Evolutionary conservation across 331 rosid genomes (phyloP).

Genomic region (Malus hybrid): DNA sequence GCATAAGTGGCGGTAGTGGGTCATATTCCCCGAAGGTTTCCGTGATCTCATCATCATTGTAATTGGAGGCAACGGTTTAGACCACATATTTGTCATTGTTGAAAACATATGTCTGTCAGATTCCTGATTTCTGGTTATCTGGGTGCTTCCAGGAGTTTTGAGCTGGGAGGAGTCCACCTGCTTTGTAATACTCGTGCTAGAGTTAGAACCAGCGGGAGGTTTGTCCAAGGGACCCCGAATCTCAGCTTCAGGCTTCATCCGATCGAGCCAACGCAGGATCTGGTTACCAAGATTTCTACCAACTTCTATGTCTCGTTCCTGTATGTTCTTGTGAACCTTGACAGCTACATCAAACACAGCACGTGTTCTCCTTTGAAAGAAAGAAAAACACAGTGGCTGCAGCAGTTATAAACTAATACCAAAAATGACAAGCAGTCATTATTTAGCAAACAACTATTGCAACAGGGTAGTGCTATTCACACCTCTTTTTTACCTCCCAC

Average conservation of each 20-base stretch:
- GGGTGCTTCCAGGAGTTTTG: conserved; percentile 35
- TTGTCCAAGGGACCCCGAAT: conserved; percentile 40
- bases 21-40: conserved; percentile 44
- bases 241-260: conserved; percentile 76
- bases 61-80: conserved; percentile 43
- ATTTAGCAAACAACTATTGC: not conserved
- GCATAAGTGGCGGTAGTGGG: conserved; percentile 47
- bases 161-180: conserved; percentile 21
- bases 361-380: conserved; percentile 55
- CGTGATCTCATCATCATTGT: conserved; percentile 49
- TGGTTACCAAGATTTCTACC: conserved; percentile 79
- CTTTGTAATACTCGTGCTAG: conserved; percentile 27
- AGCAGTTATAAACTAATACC: not conserved
- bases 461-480: too few species aligned
- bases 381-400: not conserved
- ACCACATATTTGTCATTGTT: conserved; percentile 23
- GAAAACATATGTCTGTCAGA: conserved; percentile 58
- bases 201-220: conserved; percentile 14
- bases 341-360: conserved; percentile 62
- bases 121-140: conserved; percentile 30
- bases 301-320: conserved; percentile 77
- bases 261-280: conserved; percentile 64
- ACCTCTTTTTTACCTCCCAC: too few species aligned
- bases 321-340: conserved; percentile 60
- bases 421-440: not conserved